Conservation (phyloP, 108 stramenopile genomes). For the Cyclostephanos tholiformis region DNA sequence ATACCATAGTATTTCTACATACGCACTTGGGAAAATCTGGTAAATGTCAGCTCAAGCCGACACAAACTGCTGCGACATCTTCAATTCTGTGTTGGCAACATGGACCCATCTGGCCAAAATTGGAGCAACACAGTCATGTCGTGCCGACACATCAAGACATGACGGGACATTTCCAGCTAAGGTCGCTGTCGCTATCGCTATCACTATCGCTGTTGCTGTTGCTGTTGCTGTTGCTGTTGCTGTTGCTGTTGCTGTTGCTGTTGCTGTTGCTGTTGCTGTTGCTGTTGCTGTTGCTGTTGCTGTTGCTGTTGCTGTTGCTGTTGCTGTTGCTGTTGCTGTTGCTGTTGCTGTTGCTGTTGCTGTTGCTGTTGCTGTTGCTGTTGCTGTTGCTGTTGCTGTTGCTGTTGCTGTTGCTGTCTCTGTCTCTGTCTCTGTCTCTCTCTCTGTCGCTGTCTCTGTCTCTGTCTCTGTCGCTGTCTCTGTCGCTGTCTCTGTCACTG, state of each 20-base stretch:
- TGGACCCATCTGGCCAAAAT: too few species aligned
- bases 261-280: slow-evolving; percentile 27
- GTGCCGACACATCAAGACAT: too few species aligned
- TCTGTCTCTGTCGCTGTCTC: neutral
- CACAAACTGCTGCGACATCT: too few species aligned
- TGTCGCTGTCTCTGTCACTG: neutral
- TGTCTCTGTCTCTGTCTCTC: too few species aligned
- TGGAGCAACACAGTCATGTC: too few species aligned
- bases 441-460: slow-evolving; percentile 9
- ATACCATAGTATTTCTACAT: too few species aligned
- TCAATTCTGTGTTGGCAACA: too few species aligned
- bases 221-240: slow-evolving; percentile 27
- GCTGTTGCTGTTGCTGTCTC: slow-evolving; percentile 23
- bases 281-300: slow-evolving; percentile 24
- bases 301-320: slow-evolving; percentile 27
- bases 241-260: slow-evolving; percentile 27
- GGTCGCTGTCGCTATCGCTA: slow-evolving; percentile 4
- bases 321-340: slow-evolving; percentile 27
- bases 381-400: slow-evolving; percentile 23
- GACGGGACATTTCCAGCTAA: too few species aligned
- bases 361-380: slow-evolving; percentile 27
- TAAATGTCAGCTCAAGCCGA: too few species aligned
- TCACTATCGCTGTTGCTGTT: slow-evolving; percentile 17
- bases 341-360: slow-evolving; percentile 27
- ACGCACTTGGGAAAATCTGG: too few species aligned